Evolutionary conservation across 1,139 yeast genomes (phyloP), one percentile per base, ranked within the genome.

Genomic region (Hanseniaspora gamundiae): DNA sequence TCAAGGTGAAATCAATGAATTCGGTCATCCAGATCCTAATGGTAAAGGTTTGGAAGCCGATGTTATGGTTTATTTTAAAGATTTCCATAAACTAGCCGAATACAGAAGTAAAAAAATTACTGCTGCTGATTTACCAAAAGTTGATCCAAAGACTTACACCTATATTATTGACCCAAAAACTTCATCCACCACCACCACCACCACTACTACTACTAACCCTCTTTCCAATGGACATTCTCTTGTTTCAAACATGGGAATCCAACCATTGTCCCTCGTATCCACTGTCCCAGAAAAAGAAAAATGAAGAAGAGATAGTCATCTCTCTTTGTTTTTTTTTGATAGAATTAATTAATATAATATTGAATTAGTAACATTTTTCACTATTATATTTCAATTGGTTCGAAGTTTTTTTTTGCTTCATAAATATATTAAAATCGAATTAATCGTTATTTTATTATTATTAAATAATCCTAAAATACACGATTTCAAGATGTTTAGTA

Each of bases 31-130:
- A 3, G 60, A 59, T 29, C 49, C 56, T 2, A 50, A 52, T 13
- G 64, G 64, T n/a, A 51, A 52, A 28, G 64, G 64, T 20, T 58
- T 58, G 44, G 49, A 48, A 7, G 58, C 52, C 2, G 51, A 56
- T 29, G 46, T 59, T 24, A 60, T 60, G 64, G 47, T 58, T 6
- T 59, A 59, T 43, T 53, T 56, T 42, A 55, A 57, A 41, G 55
- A 54, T 27, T 33, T 43, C 13, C 31, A 40, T 8, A 33, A 33
- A 19, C n/a, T 33, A n/a, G n/a, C 22, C 9, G 31, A 40, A 14
- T 43, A 43, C 26, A 40, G 29, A 30, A 33, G 22, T n/a, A 29
- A 24, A 2, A 24, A 6, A 10, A 19, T 43, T 16, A 39, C 35
- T 6, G 46, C 30, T 21, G 41, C 27, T n/a, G 39, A 40, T 11